Evolutionary conservation across 306 rosid genomes (phyloP), one percentile per base, ranked within the genome.

Genomic region (Albizia julibrissin): DNA sequence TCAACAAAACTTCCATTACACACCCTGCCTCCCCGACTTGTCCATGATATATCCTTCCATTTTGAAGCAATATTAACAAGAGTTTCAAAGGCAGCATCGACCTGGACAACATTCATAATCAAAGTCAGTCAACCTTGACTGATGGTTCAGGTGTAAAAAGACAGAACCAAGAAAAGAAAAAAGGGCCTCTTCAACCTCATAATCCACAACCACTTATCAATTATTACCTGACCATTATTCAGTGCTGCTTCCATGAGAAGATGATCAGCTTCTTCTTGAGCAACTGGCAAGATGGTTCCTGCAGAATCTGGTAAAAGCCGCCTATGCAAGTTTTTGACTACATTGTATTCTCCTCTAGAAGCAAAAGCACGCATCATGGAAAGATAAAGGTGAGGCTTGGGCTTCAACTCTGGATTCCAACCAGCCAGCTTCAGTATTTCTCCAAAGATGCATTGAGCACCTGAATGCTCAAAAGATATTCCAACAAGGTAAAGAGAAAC

Each of bases 331-430:
- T 39, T 80, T 85, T 84, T 84, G 50, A 93, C 94, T 21, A 81
- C 75, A 47, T 43, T 80, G 84, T 91, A 93, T 78, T 93, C 93
- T 89, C 98, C 98, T 84, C 68, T 85, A 79, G 64, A 70, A 76
- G 94, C 87, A 64, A 90, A 90, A 65, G 88, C 79, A 26, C 98
- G 92, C 98, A 93, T 93, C 86, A 93, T 81, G 76, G 98, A 91
- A 76, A 93, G 93, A 87, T 89, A 93, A 79, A 93, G 98, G 77
- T 93, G 98, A 86, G 98, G 98, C 84, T 91, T 93, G 33, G 98
- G 98, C 83, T 86, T 90, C 79, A 91, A 76, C 69, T 87, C 83
- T 72, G 87, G 83, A 77, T 85, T 89, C 82, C 85, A 74, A 84
- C 98, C 89, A 76, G 91, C 85, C 75, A 40, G 89, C 89, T 90